Evolutionary conservation across 202 grass and related monocot genomes (phyloP), one percentile per base, ranked within the genome.

Genomic region (Digitaria exilis): DNA sequence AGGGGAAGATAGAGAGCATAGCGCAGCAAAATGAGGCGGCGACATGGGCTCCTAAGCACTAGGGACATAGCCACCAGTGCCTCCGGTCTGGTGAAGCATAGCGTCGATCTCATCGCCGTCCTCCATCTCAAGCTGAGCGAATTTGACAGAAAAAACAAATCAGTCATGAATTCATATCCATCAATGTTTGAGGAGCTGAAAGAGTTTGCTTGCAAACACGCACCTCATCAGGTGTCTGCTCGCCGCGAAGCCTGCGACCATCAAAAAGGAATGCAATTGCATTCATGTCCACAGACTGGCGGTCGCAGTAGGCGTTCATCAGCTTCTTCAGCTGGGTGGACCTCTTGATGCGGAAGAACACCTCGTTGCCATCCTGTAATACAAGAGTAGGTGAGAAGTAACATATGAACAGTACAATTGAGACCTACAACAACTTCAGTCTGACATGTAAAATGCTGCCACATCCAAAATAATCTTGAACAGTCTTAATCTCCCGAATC

Each of bases 61-160:
- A 48, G 65, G 34, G 26, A 57, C 5, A 3, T 21, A 54, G 71
- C 94, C 94, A 13, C 94, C 94, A 0, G 94, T 97, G 71, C 94
- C 94, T 16, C 94, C 94, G 0, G 94, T 97, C 81, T 97, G 91
- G 87, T 97, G 94, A 55, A 97, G 89, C 94, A 97, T 97, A 28
- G 94, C 94, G 13, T 97, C 94, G 4, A 97, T 97, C 81, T 94
- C 94, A 0, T 97, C 94, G 1, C 94, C 91, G 2, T 97, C 94
- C 68, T 97, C 94, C 94, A 97, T 92, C 70, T 97, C 91, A 4
- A 97, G 91, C 94, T 94, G 65, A 82, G 82, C 12, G 30, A 11
- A 7, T 30, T 56, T 25, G 24, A 28, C 4, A 69, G 7, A 7
- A 22, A 72, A 9, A 71, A 71, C 1, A 42, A 15, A 30, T 63